Evolutionary conservation across 495 filamentous ascomycete genomes (phyloP), one percentile per base, ranked within the genome.

Genomic region (Podospora australis): DNA sequence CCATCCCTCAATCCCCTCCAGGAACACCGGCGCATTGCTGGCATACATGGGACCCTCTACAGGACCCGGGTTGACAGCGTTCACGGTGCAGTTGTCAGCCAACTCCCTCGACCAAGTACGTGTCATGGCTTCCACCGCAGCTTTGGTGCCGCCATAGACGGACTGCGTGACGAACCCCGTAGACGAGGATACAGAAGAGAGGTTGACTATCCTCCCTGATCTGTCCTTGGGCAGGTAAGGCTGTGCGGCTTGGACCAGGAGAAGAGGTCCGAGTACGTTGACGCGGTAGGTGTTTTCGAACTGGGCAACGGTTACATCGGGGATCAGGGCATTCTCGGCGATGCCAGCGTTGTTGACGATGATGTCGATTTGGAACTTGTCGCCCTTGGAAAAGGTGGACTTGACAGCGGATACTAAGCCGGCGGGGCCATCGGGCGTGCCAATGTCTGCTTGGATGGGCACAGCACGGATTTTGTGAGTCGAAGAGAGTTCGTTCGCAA

Each of bases 41-140:
- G 53, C 62, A 49, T 71, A 77, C 75, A 78, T 92, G 47, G 90
- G 87, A 5, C 87, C 89, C 40, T 81, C 77, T 0, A 92, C 88
- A 0, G 90, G 89, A 0, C 90, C 90, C 0, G 90, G 90, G 67
- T 95, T 96, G 29, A 96, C 73, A 0, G 84, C 80, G 60, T 95
- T 96, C 29, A 95, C 88, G 0, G 90, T 96, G 0, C 75, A 78
- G 6, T 80, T 70, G 62, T 92, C 84, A 2, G 80, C 72, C 28
- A 96, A 69, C 67, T 96, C 90, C 16, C 87, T 75, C 0, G 82
- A 72, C 90, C 90, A 96, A 2, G 86, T 89, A 7, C 90, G 74
- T 9, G 89, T 95, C 89, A 95, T 92, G n/a, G 84, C 78, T 53
- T 96, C 90, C 25, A 95, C 57, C 0, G 90, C 90, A 0, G 86